Percentiles rank a stretch among this genome's conserved stretches.
phyloP scores from a whole-genome alignment of 805 yeast genomes.

The Nakazawaea sp. region DNA sequence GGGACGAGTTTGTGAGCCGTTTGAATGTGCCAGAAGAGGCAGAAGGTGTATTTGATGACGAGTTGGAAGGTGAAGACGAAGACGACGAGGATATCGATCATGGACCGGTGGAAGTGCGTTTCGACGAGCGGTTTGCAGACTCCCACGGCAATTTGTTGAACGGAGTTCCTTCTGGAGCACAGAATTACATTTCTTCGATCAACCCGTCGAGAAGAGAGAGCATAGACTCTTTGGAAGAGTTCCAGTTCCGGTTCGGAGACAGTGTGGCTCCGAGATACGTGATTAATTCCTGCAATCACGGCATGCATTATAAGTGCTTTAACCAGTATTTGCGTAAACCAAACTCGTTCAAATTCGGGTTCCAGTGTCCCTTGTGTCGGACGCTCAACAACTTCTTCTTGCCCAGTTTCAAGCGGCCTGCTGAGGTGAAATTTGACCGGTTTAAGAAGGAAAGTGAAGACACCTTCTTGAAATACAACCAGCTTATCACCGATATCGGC shows the following conservation, averaged over 20 bases:
- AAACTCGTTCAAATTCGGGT: slow-evolving; percentile 18
- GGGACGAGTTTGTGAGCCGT: slow-evolving; percentile 3
- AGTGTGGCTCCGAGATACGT: slow-evolving; percentile 21
- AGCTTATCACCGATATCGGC: slow-evolving; percentile 19
- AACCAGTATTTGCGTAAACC: slow-evolving; percentile 19
- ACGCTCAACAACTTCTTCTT: slow-evolving; percentile 35
- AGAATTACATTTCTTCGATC: slow-evolving; percentile 3
- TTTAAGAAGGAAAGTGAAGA: not conserved
- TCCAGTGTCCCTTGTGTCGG: slow-evolving; percentile 46
- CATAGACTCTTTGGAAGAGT: not conserved
- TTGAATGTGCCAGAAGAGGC: not conserved
- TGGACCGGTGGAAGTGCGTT: slow-evolving; percentile 4
- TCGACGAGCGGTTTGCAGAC: slow-evolving; percentile 3
- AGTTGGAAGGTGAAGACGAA: slow-evolving; percentile 1
- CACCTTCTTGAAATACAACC: slow-evolving; percentile 15
- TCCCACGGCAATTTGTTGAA: slow-evolving; percentile 3
- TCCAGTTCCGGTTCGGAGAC: not conserved
- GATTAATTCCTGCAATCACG: slow-evolving; percentile 44
- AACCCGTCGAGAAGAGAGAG: slow-evolving; percentile 5
- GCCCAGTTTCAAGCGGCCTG: slow-evolving; percentile 29
- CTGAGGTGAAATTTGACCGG: not conserved
- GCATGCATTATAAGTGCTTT: slow-evolving; percentile 42
- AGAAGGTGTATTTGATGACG: not conserved
- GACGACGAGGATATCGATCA: slow-evolving; percentile 11
- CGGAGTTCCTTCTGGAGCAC: slow-evolving; percentile 1